These are phyloP conservation scores for Quambalaria eucalypti DNA, from an alignment of 1,284 basidiomycete genomes.

Conservation along the genomic window DNA sequence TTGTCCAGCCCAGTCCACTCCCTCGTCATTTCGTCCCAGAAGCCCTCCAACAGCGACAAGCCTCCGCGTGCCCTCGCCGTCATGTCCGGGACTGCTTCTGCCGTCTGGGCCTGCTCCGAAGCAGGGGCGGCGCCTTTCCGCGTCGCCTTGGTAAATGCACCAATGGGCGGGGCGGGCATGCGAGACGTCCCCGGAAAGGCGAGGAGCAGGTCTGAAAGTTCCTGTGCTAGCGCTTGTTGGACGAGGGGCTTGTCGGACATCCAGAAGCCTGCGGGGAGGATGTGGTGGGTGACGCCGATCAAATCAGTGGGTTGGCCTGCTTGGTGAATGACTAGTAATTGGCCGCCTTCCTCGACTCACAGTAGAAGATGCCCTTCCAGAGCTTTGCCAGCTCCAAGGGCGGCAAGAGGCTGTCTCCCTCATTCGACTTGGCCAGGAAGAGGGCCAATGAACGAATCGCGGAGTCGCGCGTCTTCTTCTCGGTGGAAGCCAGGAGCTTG, in stretches of 20 bases:
- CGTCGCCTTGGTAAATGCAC: too few relatives aligned
- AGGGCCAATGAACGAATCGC: constrained; percentile 67
- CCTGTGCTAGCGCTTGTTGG: constrained; percentile 79
- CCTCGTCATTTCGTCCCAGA: constrained; percentile 77
- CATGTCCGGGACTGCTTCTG: not conserved
- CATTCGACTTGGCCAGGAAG: constrained; percentile 52
- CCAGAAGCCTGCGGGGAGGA: constrained; percentile 59
- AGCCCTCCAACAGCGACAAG: constrained; percentile 70
- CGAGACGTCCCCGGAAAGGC: constrained; percentile 9
- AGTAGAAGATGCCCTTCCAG: constrained; percentile 98
- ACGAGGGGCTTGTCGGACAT: constrained; percentile 98
- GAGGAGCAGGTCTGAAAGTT: constrained; percentile 64
- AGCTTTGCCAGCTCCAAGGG: constrained; percentile 76
- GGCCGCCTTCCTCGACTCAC: constrained; percentile 13
- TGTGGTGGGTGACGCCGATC: not conserved
- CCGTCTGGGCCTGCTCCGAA: not conserved
- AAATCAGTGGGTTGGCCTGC: not conserved
- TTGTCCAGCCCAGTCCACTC: constrained; percentile 91
- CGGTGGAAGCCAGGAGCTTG: constrained; percentile 40
- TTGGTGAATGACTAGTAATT: too few relatives aligned
- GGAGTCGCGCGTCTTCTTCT: constrained; percentile 65
- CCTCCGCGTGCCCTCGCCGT: constrained; percentile 53
- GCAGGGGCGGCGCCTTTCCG: too few relatives aligned
- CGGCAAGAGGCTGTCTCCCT: constrained; percentile 50
- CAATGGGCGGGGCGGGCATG: not conserved